Conservation (phyloP, 306 rosid genomes). For the Dryas alaskensis region DNA sequence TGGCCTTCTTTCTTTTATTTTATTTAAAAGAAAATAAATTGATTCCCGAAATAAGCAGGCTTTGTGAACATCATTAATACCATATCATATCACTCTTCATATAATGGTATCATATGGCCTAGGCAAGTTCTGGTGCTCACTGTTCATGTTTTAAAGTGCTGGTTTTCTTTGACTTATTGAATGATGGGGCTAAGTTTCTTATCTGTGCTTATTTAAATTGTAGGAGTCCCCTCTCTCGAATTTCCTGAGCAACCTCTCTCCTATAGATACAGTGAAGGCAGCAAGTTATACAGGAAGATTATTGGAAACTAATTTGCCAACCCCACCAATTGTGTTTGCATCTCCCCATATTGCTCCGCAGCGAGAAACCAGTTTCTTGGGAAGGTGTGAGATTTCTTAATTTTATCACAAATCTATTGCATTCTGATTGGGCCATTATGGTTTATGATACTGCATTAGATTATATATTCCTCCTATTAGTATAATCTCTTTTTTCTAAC, state of each 20-base stretch:
- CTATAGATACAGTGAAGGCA: slow-evolving; percentile 6
- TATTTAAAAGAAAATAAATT: neutral
- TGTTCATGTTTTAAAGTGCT: neutral
- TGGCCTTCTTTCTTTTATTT: neutral
- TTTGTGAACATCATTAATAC: neutral
- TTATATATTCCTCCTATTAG: neutral
- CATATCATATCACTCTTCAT: neutral
- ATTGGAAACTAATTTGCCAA: slow-evolving; percentile 18
- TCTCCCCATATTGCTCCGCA: slow-evolving; percentile 27
- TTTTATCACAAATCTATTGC: neutral
- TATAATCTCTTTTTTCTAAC: neutral
- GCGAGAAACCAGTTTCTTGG: slow-evolving; percentile 10
- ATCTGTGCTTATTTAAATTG: neutral
- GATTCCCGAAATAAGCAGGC: neutral
- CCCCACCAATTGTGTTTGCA: slow-evolving; percentile 15
- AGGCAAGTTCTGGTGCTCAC: neutral
- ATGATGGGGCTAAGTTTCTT: neutral
- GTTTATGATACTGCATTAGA: neutral
- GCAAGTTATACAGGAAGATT: neutral
- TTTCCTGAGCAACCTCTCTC: slow-evolving; percentile 24
- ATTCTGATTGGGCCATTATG: neutral
- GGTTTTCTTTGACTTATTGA: neutral
- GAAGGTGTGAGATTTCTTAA: slow-evolving; percentile 8
- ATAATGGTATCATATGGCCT: neutral
- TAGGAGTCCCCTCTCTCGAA: slow-evolving; percentile 23